Evolutionary conservation across 2,329 filamentous ascomycete species (phyloP).

Genomic region (Microascus cirrosus): DNA sequence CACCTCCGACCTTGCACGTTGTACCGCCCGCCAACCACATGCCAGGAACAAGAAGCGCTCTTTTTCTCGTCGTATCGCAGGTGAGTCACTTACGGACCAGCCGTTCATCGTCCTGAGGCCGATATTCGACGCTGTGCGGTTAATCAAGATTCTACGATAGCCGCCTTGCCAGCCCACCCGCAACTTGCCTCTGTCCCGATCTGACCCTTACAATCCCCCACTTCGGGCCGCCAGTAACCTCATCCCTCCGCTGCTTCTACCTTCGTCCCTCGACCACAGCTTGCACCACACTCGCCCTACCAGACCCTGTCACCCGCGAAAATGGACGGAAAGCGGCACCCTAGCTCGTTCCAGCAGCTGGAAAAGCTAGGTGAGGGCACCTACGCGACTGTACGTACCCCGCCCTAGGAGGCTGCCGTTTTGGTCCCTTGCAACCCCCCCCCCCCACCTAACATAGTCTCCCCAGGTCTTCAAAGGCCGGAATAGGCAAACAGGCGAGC

Average conservation of each 20-base stretch:
- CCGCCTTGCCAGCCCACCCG: not conserved
- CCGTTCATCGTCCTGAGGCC: too few species aligned
- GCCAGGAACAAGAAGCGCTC: not conserved
- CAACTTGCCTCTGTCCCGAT: not conserved
- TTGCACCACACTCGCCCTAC: not conserved
- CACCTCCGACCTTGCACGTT: not conserved
- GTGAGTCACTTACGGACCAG: not conserved
- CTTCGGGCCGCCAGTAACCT: not conserved
- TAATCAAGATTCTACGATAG: not conserved
- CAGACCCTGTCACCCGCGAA: conserved; percentile 4
- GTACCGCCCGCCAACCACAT: not conserved
- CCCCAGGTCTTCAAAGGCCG: conserved; percentile 90
- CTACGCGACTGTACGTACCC: conserved; percentile 74
- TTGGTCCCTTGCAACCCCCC: not conserved
- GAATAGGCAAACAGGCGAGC: conserved; percentile 91
- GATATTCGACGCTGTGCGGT: too few species aligned
- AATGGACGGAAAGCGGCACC: conserved; percentile 84
- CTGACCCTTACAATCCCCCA: not conserved
- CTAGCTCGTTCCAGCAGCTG: conserved; percentile 97
- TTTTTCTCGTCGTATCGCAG: not conserved
- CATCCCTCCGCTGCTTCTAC: conserved; percentile 3
- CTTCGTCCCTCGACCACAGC: conserved; percentile 7
- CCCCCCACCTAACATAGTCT: not conserved
- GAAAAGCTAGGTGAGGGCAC: conserved; percentile 98
- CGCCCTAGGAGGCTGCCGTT: too few species aligned